Base-by-base conservation (phyloP, 2,329 filamentous ascomycete species). In the Phoma sp. region DNA sequence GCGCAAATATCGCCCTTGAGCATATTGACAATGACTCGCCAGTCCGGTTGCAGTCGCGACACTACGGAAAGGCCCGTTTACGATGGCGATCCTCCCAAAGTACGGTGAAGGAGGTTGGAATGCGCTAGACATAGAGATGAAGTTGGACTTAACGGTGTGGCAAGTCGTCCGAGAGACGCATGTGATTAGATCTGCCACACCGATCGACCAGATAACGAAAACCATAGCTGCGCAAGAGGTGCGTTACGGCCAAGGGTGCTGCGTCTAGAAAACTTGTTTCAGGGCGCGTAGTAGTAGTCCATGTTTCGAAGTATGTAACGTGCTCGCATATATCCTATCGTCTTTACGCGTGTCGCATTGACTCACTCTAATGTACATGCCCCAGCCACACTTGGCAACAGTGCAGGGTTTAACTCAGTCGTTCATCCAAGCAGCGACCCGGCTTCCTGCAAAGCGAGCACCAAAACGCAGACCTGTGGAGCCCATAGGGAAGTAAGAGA, bases 401-500 rank as follows among this genome's bases (percentile, higher is more conserved):
- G 30, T 13, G 25, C 40, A 9, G 25, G 38, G 27, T 24, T 14
- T 14, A 29, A 35, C 35, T 65, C 49, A 96, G 55, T 89, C 88
- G 42, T 85, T 88, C 85, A 97, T 88, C 95, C 93, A 98, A 47
- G 92, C 85, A 4, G 91, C 85, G 33, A 96, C 90, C 70, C 93
- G 85, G 70, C 88, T 88, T 18, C 89, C 90, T 22, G 93, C 95
- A 71, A 96, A 95, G 3, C 86, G 87, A 38, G 92, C 91, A 53
- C 92, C 92, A 63, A 96, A 86, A 55, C 93, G 88, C 62, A 99
- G 79, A 37, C 95, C 91, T 50, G 88, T 90, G 52, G 90, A 90
- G 36, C 95, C 95, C 93, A 98, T 96, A 24, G 95, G 95, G 69
- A 98, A 98, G 76, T 99, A 99, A 77, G 91, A 96, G 75, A 98